phyloP scores from a whole-genome alignment of 2,329 filamentous ascomycete genomes.

The Thelonectria blattea region DNA sequence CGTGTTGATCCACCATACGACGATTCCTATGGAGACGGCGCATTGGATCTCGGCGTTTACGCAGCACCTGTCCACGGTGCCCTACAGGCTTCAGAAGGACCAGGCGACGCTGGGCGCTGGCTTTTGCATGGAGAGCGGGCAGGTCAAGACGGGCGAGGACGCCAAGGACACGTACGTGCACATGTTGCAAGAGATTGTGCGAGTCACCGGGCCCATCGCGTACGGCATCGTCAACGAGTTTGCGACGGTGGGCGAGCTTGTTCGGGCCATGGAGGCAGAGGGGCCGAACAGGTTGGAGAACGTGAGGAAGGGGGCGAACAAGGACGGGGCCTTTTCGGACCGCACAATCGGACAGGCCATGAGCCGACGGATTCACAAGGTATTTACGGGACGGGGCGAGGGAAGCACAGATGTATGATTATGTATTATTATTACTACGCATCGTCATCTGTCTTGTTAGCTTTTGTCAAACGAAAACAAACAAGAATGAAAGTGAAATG shows the following conservation, averaged over 20 bases:
- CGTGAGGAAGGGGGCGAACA: slow-evolving; percentile 63
- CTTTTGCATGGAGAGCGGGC: slow-evolving; percentile 82
- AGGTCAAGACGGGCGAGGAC: slow-evolving; percentile 73
- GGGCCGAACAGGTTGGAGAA: slow-evolving; percentile 69
- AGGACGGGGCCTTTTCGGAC: slow-evolving; percentile 62
- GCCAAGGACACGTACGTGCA: slow-evolving; percentile 70
- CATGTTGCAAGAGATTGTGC: slow-evolving; percentile 77
- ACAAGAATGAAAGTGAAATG: slow-evolving; percentile 22
- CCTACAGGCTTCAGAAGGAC: slow-evolving; percentile 67
- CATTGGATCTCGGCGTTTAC: slow-evolving; percentile 78
- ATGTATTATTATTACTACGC: not conserved
- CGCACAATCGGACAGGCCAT: slow-evolving; percentile 62
- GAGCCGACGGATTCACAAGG: slow-evolving; percentile 63
- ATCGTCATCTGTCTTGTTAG: slow-evolving; percentile 30
- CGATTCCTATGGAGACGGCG: slow-evolving; percentile 65
- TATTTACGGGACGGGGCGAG: slow-evolving; percentile 65
- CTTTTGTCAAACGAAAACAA: slow-evolving; percentile 32
- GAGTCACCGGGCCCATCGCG: slow-evolving; percentile 75
- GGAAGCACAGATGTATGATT: slow-evolving; percentile 58
- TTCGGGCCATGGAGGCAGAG: slow-evolving; percentile 61
- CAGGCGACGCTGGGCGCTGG: slow-evolving; percentile 58
- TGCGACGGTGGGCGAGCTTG: slow-evolving; percentile 61
- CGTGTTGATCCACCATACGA: slow-evolving; percentile 74
- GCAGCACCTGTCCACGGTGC: slow-evolving; percentile 78
- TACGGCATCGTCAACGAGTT: slow-evolving; percentile 71